Conservation (phyloP, 768 basidiomycete species). For the Lenzites betulinus region DNA sequence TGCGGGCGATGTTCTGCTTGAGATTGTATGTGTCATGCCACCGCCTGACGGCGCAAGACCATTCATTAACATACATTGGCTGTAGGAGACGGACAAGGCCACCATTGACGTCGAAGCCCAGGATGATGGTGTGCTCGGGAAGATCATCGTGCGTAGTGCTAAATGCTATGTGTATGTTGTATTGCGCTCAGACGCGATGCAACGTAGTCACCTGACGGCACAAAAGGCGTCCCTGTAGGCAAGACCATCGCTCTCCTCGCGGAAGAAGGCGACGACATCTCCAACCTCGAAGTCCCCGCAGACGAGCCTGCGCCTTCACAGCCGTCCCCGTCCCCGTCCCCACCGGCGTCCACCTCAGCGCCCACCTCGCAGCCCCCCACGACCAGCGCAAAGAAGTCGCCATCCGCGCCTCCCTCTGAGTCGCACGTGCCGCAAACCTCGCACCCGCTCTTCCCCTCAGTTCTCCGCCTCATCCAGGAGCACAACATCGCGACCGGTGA, state of each 20-base stretch:
- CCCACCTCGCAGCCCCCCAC: constrained; percentile 25
- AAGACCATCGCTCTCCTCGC: constrained; percentile 89
- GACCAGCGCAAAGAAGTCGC: constrained; percentile 11
- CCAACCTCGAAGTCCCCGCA: constrained; percentile 70
- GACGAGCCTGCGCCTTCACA: constrained; percentile 36
- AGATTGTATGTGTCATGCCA: constrained; percentile 63
- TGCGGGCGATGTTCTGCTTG: constrained; percentile 84
- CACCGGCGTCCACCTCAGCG: constrained; percentile 22
- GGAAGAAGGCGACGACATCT: constrained; percentile 95
- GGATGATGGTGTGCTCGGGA: constrained; percentile 93
- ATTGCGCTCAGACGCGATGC: not conserved
- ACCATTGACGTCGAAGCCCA: constrained; percentile 99
- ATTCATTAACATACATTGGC: not conserved
- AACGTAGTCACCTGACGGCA: constrained; percentile 67
- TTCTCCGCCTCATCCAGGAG: constrained; percentile 76
- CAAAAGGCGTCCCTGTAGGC: constrained; percentile 86
- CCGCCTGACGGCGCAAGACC: not conserved
- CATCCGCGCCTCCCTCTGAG: constrained; percentile 15
- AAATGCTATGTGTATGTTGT: not conserved
- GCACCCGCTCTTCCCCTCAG: constrained; percentile 87
- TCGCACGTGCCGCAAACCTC: constrained; percentile 48
- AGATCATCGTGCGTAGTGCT: constrained; percentile 69
- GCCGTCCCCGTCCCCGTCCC: constrained; percentile 26
- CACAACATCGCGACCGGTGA: constrained; percentile 49
- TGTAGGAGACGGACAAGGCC: constrained; percentile 90